Percentiles rank a stretch among this genome's conserved stretches.
These are phyloP conservation scores for Spiraea crenata DNA, from an alignment of 331 rosid species.

Conservation along the genomic window DNA sequence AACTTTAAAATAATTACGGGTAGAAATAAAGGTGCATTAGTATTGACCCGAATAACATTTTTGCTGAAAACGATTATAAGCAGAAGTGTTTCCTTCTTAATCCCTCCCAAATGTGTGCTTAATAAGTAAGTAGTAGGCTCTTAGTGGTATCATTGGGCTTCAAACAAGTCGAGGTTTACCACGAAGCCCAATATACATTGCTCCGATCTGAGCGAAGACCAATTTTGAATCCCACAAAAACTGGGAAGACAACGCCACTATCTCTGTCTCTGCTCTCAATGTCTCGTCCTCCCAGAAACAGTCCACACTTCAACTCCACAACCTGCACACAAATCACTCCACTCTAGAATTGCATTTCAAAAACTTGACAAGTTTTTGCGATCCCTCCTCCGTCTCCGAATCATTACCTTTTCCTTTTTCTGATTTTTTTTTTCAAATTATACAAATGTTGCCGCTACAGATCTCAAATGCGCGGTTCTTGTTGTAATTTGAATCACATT, in stretches of 20 bases:
- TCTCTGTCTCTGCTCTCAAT: background rate
- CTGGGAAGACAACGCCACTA: conserved; percentile 15
- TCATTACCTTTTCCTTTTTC: too few species aligned
- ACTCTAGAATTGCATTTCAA: background rate
- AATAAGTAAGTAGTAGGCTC: too few species aligned
- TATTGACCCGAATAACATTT: too few species aligned
- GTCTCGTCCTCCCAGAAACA: background rate
- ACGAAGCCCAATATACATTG: too few species aligned
- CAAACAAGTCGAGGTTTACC: too few species aligned
- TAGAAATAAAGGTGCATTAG: too few species aligned
- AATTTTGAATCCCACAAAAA: conserved; percentile 11
- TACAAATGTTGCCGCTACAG: background rate
- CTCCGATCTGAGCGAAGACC: background rate
- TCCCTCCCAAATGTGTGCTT: too few species aligned
- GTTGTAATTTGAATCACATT: conserved; percentile 4
- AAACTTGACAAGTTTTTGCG: background rate
- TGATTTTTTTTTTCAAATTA: too few species aligned
- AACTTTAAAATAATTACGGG: too few species aligned
- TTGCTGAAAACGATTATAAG: too few species aligned
- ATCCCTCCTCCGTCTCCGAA: background rate
- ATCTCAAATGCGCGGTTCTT: conserved; percentile 7
- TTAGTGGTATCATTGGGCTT: too few species aligned
- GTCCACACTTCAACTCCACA: background rate
- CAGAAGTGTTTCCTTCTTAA: too few species aligned
- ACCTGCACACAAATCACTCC: background rate